A percentile compares a stretch with the other conserved stretches of the same genome.
Conservation (phyloP, 1,284 basidiomycete genomes). For the Puccinia triticina region DNA sequence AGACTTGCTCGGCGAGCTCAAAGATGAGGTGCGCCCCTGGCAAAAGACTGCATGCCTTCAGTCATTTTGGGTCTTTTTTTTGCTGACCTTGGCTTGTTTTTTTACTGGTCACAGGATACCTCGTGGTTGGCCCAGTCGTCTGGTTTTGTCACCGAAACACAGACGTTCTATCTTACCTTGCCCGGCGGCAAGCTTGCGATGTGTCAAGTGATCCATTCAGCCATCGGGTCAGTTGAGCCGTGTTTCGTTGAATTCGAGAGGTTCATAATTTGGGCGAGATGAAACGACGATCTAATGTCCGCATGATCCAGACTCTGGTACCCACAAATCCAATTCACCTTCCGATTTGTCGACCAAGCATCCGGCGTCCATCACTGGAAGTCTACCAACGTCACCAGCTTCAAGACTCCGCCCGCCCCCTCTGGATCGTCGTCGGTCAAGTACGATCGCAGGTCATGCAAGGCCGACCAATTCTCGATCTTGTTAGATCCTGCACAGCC, state of each 20-base stretch:
- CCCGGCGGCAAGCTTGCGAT: slow-evolving; percentile 81
- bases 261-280: background rate
- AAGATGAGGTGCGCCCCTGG: slow-evolving; percentile 28
- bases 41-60: background rate
- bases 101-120: slow-evolving; percentile 64
- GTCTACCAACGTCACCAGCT: slow-evolving; percentile 83
- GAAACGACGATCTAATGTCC: background rate
- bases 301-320: slow-evolving; percentile 72
- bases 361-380: slow-evolving; percentile 82
- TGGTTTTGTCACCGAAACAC: slow-evolving; percentile 90
- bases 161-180: slow-evolving; percentile 81
- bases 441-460: slow-evolving; percentile 78
- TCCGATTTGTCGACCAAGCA: slow-evolving; percentile 82
- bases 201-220: slow-evolving; percentile 92
- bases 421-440: slow-evolving; percentile 60
- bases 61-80: background rate
- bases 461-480: slow-evolving; percentile 81
- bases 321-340: slow-evolving; percentile 92
- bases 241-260: too few relatives aligned
- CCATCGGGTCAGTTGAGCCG: slow-evolving; percentile 74
- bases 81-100: background rate
- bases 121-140: slow-evolving; percentile 77
- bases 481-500: slow-evolving; percentile 66
- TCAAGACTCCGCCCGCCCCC: slow-evolving; percentile 72
- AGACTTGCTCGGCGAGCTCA: slow-evolving; percentile 27